Base-by-base conservation (phyloP, 2,329 filamentous ascomycete genomes). In the Pseudogymnoascus sp. region DNA sequence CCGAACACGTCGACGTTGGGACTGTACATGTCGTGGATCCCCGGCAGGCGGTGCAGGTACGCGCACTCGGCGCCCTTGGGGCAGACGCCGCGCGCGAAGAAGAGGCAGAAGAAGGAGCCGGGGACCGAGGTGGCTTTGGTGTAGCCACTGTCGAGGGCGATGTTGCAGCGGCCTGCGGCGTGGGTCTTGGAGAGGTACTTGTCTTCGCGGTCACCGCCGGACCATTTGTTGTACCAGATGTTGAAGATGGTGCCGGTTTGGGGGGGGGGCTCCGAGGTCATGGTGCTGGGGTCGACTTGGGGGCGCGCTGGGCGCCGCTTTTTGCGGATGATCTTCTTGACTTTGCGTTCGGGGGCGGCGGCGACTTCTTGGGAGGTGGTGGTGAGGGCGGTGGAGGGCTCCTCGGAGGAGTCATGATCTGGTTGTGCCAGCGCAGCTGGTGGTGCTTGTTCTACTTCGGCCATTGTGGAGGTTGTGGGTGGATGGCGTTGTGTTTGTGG, bases 201-300 rank as follows among this genome's bases (percentile, higher is more conserved):
- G 79, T 96, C 92, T 73, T 98, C 93, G 65, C 92, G 86, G 76
- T 99, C 95, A 72, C 95, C 95, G 68, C 95, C 95, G 0, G 88
- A 89, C 93, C 93, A 98, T 77, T 97, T 98, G 79, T 96, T 97
- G 78, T 97, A 96, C 93, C 93, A 97, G 72, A 96, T 96, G 77
- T 99, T 99, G 82, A 95, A 99, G 64, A 93, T 91, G 0, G 91
- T 96, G 61, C 95, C 95, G 0, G 93, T 98, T 72, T 98, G 93
- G 1, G 91, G 90, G 14, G 93, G 91, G 3, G 90, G 89, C 70
- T 96, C 91, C 35, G 88, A 88, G 70, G 89, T 90, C 77, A 96
- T 84, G 46, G 88, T 88, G 41, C 89, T 86, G 1, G 92, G 86
- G 72, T 99, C 95, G 71, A 97, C 88, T 78, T 99, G 95, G 0